Base-by-base conservation (phyloP, 2,329 filamentous ascomycete species). In the Fusarium kyushuense region DNA sequence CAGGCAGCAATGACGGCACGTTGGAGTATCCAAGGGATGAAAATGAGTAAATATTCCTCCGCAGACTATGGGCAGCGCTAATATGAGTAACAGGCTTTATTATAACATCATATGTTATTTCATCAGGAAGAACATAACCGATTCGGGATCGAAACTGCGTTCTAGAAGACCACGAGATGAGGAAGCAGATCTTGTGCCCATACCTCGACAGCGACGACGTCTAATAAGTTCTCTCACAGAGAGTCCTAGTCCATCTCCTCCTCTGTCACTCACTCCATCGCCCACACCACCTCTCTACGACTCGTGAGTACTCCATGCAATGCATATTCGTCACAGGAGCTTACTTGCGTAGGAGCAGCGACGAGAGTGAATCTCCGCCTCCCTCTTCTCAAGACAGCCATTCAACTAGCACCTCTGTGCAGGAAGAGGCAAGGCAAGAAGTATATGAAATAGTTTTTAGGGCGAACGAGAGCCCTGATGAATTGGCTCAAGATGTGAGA, bases 401-500 rank as follows among this genome's bases (percentile, higher is more conserved):
- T 7, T 10, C n/a, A 19, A 35, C 4, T 5, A 25, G 29, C 3
- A 5, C 2, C 3, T 0, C 12, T 16, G 6, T 4, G 11, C 45
- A 9, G 1, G 5, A 16, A 6, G 33, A 19, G 4, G 1, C 4
- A n/a, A 13, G 21, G 10, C 4, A 40, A 10, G 6, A 41, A 3
- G 14, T 14, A 14, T 9, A 3, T 1, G 1, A 4, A 6, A 21
- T 7, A 6, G 1, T 7, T 0, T 3, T 21, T 12, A 10, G n/a
- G 36, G 4, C 21, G 27, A 4, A 29, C 2, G 6, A 32, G 10
- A 66, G 63, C 7, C 63, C 63, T 1, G 63, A 66, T 32, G 41
- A 49, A 25, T 5, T 64, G 5, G 16, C 45, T 8, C 19, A 41
- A 36, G 16, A 67, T 29, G 63, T 67, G 4, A 47, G 55, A 8